Percentiles rank a stretch among this genome's conserved stretches.
Evolutionary conservation across 352 stramenopile genomes (phyloP).

Genomic region (Globisporangium okanoganense): DNA sequence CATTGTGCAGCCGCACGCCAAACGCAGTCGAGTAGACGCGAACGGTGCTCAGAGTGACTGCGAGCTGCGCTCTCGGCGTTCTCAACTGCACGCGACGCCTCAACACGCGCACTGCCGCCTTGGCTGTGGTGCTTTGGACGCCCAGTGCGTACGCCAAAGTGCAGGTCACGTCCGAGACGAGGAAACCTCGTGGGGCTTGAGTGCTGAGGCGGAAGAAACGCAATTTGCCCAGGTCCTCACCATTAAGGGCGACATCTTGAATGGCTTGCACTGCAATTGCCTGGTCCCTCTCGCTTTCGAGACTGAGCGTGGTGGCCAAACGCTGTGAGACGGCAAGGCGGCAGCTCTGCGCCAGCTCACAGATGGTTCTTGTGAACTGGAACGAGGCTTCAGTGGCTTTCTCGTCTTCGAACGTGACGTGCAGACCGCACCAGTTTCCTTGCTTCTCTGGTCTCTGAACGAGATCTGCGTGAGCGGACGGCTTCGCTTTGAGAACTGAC

Average conservation of each 20-base stretch:
- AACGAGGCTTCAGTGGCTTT: neutral
- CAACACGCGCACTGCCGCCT: neutral
- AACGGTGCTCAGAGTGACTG: neutral
- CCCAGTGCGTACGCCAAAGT: constrained; percentile 5
- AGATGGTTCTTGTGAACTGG: constrained; percentile 8
- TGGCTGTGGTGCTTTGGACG: neutral
- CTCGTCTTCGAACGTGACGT: constrained; percentile 1
- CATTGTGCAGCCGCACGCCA: neutral
- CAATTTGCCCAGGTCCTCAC: constrained; percentile 11
- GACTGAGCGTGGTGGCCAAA: neutral
- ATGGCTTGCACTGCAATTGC: constrained; percentile 10
- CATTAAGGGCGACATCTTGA: constrained; percentile 7
- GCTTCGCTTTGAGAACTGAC: neutral
- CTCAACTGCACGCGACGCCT: constrained; percentile 1
- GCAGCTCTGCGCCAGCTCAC: constrained; percentile 6
- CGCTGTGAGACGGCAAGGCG: neutral
- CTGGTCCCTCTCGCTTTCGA: constrained; percentile 9
- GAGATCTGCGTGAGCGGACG: neutral
- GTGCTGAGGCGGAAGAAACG: constrained; percentile 15
- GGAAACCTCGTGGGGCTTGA: neutral
- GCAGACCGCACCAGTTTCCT: constrained; percentile 4
- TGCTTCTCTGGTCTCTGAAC: neutral
- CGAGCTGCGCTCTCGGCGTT: neutral
- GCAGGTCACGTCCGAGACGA: constrained; percentile 13
- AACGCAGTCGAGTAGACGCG: constrained; percentile 15